Evolutionary conservation across 306 rosid genomes (phyloP), one percentile per base, ranked within the genome.

Genomic region (Pyrus pyrifolia): DNA sequence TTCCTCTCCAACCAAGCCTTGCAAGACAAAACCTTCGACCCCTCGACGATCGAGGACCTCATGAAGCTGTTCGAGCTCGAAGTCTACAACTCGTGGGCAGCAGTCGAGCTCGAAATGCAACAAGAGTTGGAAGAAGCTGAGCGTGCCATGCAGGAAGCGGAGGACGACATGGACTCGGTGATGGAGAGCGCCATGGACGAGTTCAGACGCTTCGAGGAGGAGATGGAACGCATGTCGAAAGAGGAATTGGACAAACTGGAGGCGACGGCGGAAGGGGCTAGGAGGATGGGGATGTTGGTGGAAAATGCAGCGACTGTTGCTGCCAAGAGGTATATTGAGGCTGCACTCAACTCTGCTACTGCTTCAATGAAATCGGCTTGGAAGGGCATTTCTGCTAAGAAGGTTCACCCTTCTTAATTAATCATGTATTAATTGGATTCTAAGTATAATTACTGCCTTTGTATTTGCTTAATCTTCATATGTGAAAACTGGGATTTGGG

Each of bases 71-170:
- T 95, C 38, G 99, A 95, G 90, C 83, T 95, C 29, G 99, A 95
- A n/a, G 89, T 97, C 2, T 95, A 92, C 93, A 95, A 81, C 4
- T 88, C 97, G 53, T 92, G 97, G 99, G 99, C 93, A 0, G 96
- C 97, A 29, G 64, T 84, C 52, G 99, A 92, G 30, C 88, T 89
- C 2, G 88, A 91, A 52, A 85, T 78, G 30, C 87, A 88, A 9
- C 73, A 60, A 44, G 97, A 95, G 52, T 53, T 68, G 27, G 87
- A 84, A 53, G 92, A 85, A 40, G 87, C 96, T 2, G 99, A 95
- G 75, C 30, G 33, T 19, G 82, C 68, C 4, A 62, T 88, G 91
- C 72, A 83, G 27, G 79, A 85, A 53, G 93, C 97, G 0, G 97
- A 95, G 84, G 83, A 86, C 6, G 65, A 88, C 78, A 90, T 95